phyloP scores from a whole-genome alignment of 306 rosid genomes.

The barrel medic (Medicago truncatula) region MtrunA17r5.0-ANR NC_053049.1:46404001-46404500 shows the following conservation, averaged over 20 bases:
- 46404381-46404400: neutral
- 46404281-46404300: conserved; percentile 63
- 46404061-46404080: conserved; percentile 44
- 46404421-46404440: conserved; percentile 45
- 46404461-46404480: neutral
- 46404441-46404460: neutral
- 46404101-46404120: conserved; percentile 32
- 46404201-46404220: neutral
- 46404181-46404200: neutral
- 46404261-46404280: neutral
- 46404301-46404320: conserved; percentile 49
- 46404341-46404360: conserved; percentile 57
- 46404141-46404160: conserved; percentile 36
- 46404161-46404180: neutral
- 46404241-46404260: neutral
- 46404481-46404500: conserved; percentile 8
- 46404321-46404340: conserved; percentile 70
- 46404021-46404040: conserved; percentile 59
- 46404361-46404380: conserved; percentile 52
- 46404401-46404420: conserved; percentile 27
- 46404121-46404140: conserved; percentile 44
- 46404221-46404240: conserved; percentile 13
- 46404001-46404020: conserved; percentile 55
- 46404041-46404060: conserved; percentile 81
- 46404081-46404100: neutral